Conservation (phyloP, 2,329 filamentous ascomycete species). For the Lecanicillium sp. region DNA sequence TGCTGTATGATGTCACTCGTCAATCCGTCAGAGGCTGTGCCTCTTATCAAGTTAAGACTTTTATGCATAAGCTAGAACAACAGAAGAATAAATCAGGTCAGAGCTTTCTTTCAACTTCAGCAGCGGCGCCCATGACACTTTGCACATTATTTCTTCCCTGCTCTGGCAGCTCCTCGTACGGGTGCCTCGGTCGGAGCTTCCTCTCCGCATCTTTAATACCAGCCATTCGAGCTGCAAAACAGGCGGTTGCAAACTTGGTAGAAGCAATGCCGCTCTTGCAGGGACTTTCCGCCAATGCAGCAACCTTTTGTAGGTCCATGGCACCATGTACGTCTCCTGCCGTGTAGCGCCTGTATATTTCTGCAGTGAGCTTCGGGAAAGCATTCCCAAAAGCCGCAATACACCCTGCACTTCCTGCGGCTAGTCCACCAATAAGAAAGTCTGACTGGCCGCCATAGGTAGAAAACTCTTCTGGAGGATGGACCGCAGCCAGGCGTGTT, state of each 20-base stretch:
- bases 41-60: too few species aligned
- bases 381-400: slow-evolving; percentile 57
- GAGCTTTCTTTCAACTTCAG: slow-evolving; percentile 2
- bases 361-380: slow-evolving; percentile 46
- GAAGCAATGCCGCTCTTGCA: slow-evolving; percentile 11
- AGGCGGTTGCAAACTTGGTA: slow-evolving; percentile 9
- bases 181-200: slow-evolving; percentile 10
- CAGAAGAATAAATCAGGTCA: too few species aligned
- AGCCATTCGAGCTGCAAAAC: slow-evolving; percentile 8
- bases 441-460: slow-evolving; percentile 63
- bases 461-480: not conserved
- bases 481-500: slow-evolving; percentile 38
- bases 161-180: slow-evolving; percentile 9
- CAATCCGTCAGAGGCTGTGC: too few species aligned
- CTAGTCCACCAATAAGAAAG: slow-evolving; percentile 55
- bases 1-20: too few species aligned
- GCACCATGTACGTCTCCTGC: slow-evolving; percentile 50
- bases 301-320: slow-evolving; percentile 22
- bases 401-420: slow-evolving; percentile 49
- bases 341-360: slow-evolving; percentile 53
- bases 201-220: slow-evolving; percentile 9
- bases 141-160: slow-evolving; percentile 2
- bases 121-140: slow-evolving; percentile 6
- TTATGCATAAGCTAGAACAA: too few species aligned
- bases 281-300: slow-evolving; percentile 11